A percentile compares a stretch with the other conserved stretches of the same genome.
phyloP scores from a whole-genome alignment of 73 alveolate species.

The Diophrys appendiculata region DNA sequence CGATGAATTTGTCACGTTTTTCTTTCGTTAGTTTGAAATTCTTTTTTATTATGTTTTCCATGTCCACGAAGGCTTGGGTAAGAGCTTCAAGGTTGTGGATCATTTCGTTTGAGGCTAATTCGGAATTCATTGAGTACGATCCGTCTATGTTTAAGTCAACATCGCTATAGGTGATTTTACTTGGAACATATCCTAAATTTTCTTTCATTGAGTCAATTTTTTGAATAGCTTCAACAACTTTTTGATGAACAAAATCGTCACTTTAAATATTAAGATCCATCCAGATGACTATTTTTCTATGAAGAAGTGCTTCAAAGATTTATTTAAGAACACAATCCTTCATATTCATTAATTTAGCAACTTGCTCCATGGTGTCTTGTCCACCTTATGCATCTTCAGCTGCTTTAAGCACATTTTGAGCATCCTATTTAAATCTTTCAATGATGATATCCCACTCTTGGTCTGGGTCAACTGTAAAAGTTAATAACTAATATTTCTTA shows the following conservation, averaged over 20 bases:
- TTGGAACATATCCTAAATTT: conserved; percentile 48
- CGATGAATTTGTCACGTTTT: conserved; percentile 49
- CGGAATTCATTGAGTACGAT: conserved; percentile 28
- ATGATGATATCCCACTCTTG: conserved; percentile 34
- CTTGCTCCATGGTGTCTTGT: conserved; percentile 41
- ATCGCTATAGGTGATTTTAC: conserved; percentile 37
- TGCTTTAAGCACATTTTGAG: conserved; percentile 23
- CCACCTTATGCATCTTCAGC: conserved; percentile 47
- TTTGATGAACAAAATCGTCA: conserved; percentile 61
- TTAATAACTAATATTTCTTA: not conserved
- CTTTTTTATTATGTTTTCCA: conserved; percentile 68
- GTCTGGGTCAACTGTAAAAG: conserved; percentile 30
- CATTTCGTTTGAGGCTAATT: conserved; percentile 15
- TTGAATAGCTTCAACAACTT: conserved; percentile 52
- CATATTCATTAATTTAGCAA: conserved; percentile 50
- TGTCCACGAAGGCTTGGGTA: conserved; percentile 50
- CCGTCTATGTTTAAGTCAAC: conserved; percentile 41
- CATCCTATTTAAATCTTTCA: conserved; percentile 42
- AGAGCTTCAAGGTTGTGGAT: conserved; percentile 46
- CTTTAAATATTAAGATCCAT: conserved; percentile 67
- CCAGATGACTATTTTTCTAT: conserved; percentile 66
- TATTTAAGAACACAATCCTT: conserved; percentile 57
- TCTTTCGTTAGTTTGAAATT: conserved; percentile 59
- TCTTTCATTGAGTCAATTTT: conserved; percentile 52
- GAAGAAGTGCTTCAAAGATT: conserved; percentile 37